A percentile compares a stretch with the other conserved stretches of the same genome.
Evolutionary conservation across 31 red algal genomes (phyloP).

Genomic region (Asparagopsis taxiformis): DNA sequence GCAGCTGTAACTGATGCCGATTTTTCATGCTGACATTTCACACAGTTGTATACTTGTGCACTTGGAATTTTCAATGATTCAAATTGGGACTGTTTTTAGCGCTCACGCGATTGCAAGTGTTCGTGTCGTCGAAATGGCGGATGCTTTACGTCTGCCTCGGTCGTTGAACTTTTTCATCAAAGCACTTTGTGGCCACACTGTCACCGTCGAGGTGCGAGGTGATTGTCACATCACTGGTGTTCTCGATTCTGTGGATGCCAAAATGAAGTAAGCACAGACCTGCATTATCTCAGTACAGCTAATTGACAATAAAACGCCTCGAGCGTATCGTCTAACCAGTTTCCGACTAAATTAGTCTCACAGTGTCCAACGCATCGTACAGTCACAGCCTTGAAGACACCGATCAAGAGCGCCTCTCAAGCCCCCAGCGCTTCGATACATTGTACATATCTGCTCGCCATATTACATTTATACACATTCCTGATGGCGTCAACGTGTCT

Average conservation of each 20-base stretch:
- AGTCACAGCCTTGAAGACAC: too few relatives aligned
- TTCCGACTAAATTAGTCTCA: not conserved
- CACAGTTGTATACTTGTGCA: too few relatives aligned
- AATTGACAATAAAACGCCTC: not conserved
- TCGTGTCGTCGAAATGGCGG: too few relatives aligned
- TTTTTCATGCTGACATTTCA: too few relatives aligned
- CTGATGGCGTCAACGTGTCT: slow-evolving; percentile 10
- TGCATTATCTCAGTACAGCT: not conserved
- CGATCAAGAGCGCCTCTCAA: too few relatives aligned
- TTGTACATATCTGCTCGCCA: slow-evolving; percentile 21
- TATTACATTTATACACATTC: slow-evolving; percentile 13
- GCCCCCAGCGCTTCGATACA: too few relatives aligned
- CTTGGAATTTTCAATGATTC: too few relatives aligned
- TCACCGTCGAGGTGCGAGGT: slow-evolving; percentile 4
- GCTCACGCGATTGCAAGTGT: too few relatives aligned
- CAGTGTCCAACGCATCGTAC: too few relatives aligned
- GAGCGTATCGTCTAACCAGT: not conserved
- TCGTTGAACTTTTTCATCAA: slow-evolving; percentile 11
- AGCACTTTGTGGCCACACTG: slow-evolving; percentile 7
- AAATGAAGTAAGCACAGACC: slow-evolving; percentile 13
- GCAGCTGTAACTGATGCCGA: too few relatives aligned
- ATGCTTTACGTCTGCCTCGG: not conserved
- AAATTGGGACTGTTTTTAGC: too few relatives aligned
- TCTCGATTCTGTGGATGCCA: slow-evolving; percentile 16
- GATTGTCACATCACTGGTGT: not conserved